A percentile compares a stretch with the other conserved stretches of the same genome.
Evolutionary conservation across 768 basidiomycete species (phyloP).

Genomic region (Auriculariales sp.): DNA sequence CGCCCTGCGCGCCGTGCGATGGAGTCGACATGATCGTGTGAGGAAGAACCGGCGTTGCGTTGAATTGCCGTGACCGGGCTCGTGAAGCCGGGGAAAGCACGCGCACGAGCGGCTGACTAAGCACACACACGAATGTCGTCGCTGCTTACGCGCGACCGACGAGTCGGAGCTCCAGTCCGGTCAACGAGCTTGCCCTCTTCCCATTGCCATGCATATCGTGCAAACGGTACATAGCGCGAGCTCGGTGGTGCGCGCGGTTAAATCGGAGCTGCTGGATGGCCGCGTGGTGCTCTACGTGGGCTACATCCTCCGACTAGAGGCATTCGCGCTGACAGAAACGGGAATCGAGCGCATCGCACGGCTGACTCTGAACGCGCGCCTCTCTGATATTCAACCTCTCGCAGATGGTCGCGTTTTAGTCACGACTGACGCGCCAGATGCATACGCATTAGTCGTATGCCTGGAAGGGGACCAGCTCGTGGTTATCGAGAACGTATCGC

Average conservation of each 20-base stretch:
- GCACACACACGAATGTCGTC: too few relatives aligned
- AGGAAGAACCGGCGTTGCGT: too few relatives aligned
- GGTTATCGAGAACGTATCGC: conserved; percentile 33
- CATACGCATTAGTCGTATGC: conserved; percentile 12
- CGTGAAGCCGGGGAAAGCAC: too few relatives aligned
- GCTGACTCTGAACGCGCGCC: not conserved
- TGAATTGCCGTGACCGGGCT: too few relatives aligned
- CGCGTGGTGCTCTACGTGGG: conserved; percentile 52
- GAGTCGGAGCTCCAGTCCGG: too few relatives aligned
- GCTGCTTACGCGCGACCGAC: too few relatives aligned
- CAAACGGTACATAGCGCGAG: conserved; percentile 68
- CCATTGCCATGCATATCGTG: conserved; percentile 39
- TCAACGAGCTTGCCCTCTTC: not conserved
- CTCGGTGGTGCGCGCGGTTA: conserved; percentile 53
- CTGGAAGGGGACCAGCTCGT: conserved; percentile 29
- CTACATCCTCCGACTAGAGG: conserved; percentile 49
- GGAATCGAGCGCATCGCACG: conserved; percentile 37
- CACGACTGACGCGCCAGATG: conserved; percentile 64
- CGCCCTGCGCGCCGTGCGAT: not conserved
- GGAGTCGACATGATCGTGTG: too few relatives aligned
- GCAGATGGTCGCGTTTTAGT: conserved; percentile 21
- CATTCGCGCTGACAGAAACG: conserved; percentile 41
- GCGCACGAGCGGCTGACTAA: too few relatives aligned
- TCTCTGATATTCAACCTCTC: not conserved
- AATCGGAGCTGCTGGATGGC: conserved; percentile 43